These are phyloP conservation scores for Phaeomoniella chlamydospora DNA, from an alignment of 2,329 filamentous ascomycete genomes.

Conservation along the genomic window DNA sequence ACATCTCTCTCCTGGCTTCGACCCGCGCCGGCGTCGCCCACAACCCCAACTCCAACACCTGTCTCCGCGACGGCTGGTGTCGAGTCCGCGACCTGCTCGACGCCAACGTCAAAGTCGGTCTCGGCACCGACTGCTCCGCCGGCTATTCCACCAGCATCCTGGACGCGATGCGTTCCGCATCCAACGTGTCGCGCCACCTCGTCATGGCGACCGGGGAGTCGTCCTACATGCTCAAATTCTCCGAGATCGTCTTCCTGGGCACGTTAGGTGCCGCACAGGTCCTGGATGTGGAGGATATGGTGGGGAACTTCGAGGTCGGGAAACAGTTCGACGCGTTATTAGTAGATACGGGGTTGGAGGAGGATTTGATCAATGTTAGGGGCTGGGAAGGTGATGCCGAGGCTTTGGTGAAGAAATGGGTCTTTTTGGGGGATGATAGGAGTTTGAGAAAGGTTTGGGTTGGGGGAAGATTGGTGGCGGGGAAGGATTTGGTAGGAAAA, in stretches of 20 bases:
- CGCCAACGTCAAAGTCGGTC: conserved; percentile 47
- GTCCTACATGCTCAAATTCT: neutral
- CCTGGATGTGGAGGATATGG: neutral
- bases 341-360: neutral
- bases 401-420: neutral
- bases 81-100: conserved; percentile 44
- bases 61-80: conserved; percentile 43
- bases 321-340: neutral
- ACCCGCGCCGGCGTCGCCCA: conserved; percentile 47
- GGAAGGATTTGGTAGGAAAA: neutral
- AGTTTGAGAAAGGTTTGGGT: neutral
- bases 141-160: conserved; percentile 48
- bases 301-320: neutral
- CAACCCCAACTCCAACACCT: conserved; percentile 52
- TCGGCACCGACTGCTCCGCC: conserved; percentile 51
- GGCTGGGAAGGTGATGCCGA: neutral
- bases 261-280: neutral
- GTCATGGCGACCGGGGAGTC: neutral
- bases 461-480: neutral
- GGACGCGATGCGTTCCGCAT: conserved; percentile 31
- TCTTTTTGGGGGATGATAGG: neutral
- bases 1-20: conserved; percentile 32
- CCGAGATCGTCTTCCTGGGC: neutral
- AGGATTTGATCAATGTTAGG: neutral
- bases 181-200: neutral